A percentile compares a stretch with the other conserved stretches of the same genome.
Conservation (phyloP, 805 yeast species). For the Kodamaea laetipori region DNA sequence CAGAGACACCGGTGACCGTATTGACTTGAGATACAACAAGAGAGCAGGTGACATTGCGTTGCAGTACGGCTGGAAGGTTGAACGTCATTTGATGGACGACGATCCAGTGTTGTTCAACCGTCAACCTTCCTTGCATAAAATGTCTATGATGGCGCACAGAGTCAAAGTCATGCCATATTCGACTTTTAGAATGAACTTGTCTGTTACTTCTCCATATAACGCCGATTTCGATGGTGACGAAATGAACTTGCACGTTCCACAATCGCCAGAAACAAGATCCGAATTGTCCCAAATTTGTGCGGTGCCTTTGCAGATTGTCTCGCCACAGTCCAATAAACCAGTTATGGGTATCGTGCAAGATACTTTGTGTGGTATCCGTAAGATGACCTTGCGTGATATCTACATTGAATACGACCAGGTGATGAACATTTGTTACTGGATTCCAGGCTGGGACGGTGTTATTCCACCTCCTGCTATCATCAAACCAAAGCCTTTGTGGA, state of each 20-base stretch:
- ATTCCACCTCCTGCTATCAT: constrained; percentile 93
- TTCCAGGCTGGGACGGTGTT: constrained; percentile 98
- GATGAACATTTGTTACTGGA: constrained; percentile 96
- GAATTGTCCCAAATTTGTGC: constrained; percentile 94
- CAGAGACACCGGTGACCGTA: constrained; percentile 98
- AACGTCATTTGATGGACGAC: constrained; percentile 95
- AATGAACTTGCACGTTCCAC: constrained; percentile 99
- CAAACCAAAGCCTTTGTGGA: constrained; percentile 96
- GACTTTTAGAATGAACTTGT: constrained; percentile 92
- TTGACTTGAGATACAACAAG: constrained; percentile 93
- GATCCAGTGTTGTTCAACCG: constrained; percentile 98
- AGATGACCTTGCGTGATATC: constrained; percentile 87
- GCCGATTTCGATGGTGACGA: constrained; percentile 99
- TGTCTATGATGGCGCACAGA: constrained; percentile 99
- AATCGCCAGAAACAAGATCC: constrained; percentile 96
- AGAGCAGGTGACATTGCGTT: constrained; percentile 97
- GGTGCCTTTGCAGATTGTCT: constrained; percentile 95
- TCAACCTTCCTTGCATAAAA: constrained; percentile 98
- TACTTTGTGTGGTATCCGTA: constrained; percentile 95
- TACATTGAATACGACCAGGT: constrained; percentile 92
- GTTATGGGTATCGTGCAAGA: constrained; percentile 99
- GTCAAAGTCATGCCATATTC: constrained; percentile 99
- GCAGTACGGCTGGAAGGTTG: constrained; percentile 99
- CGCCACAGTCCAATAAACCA: constrained; percentile 98
- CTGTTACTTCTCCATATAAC: constrained; percentile 98